Conservation (phyloP, 805 yeast genomes). For the Candida sanyiensis region DNA sequence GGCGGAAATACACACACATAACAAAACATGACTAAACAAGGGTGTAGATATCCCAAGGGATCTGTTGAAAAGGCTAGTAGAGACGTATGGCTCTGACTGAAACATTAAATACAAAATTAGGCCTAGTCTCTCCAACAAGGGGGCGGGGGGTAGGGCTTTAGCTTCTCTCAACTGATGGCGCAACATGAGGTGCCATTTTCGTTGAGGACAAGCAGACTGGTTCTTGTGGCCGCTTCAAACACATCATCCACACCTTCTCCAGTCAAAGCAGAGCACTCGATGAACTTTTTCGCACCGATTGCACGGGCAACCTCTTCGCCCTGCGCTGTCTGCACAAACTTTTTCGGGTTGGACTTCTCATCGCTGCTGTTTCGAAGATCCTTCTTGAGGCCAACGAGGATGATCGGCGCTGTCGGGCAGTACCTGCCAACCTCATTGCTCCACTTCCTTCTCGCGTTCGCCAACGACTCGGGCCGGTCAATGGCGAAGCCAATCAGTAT, state of each 20-base stretch:
- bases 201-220: slow-evolving; percentile 57
- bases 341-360: slow-evolving; percentile 30
- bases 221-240: slow-evolving; percentile 85
- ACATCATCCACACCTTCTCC: slow-evolving; percentile 96
- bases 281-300: slow-evolving; percentile 76
- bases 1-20: too few relatives aligned
- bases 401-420: slow-evolving; percentile 74
- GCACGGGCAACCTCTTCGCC: slow-evolving; percentile 69
- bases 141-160: not conserved
- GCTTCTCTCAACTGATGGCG: slow-evolving; percentile 23
- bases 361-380: slow-evolving; percentile 54
- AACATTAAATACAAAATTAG: not conserved
- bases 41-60: too few relatives aligned
- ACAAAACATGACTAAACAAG: too few relatives aligned
- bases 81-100: too few relatives aligned
- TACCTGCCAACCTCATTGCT: slow-evolving; percentile 73
- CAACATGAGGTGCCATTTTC: slow-evolving; percentile 42
- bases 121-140: not conserved
- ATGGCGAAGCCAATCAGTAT: slow-evolving; percentile 82
- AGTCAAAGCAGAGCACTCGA: slow-evolving; percentile 87
- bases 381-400: slow-evolving; percentile 79
- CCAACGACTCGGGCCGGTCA: slow-evolving; percentile 78
- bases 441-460: slow-evolving; percentile 83
- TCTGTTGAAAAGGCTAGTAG: too few relatives aligned
- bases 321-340: slow-evolving; percentile 45